Evolutionary conservation across 345 rosid species (phyloP), one percentile per base, ranked within the genome.

Genomic region (Populus simonii): DNA sequence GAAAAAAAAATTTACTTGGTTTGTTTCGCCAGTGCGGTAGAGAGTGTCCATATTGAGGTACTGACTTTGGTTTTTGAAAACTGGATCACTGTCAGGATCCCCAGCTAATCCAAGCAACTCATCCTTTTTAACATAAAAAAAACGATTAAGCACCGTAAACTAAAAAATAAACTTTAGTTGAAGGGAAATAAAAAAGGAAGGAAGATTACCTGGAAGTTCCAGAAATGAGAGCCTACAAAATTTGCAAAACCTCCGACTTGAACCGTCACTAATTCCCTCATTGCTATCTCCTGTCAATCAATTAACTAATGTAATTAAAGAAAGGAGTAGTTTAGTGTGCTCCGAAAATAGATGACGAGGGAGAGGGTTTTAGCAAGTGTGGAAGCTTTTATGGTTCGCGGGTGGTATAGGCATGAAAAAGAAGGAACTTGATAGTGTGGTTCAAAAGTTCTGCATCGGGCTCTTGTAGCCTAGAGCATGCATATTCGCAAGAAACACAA

Each of bases 141-240:
- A 70, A 16, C 43, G 65, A 74, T 47, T 6, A 13, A 65, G 61
- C 49, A 47, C 18, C 5, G 33, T 11, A 59, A 51, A 67, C 13
- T 41, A 41, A 10, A 41, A 12, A 41, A 0, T 10, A 41, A 41
- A 41, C 45, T 41, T 2, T 10, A 41, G 62, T 23, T 36, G 1
- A 55, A 1, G 62, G 16, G 18, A 2, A 38, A 13, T 59, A 55
- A 33, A 47, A 17, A 51, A 0, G 16, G 23, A 70, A 1, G 39
- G 25, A 31, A 70, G 41, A 23, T 12, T 47, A 93, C 97, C 97
- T 96, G 99, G 80, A 96, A 91, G 85, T 96, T 96, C 99, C 99
- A 93, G 84, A 93, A 93, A 83, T 96, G 98, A 69, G 99, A 96
- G 71, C 99, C 99, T n/a, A 93, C 68, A 81, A 91, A 96, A 84